Evolutionary conservation across 768 basidiomycete genomes (phyloP), one percentile per base, ranked within the genome.

Genomic region (Podaxis sp.): DNA sequence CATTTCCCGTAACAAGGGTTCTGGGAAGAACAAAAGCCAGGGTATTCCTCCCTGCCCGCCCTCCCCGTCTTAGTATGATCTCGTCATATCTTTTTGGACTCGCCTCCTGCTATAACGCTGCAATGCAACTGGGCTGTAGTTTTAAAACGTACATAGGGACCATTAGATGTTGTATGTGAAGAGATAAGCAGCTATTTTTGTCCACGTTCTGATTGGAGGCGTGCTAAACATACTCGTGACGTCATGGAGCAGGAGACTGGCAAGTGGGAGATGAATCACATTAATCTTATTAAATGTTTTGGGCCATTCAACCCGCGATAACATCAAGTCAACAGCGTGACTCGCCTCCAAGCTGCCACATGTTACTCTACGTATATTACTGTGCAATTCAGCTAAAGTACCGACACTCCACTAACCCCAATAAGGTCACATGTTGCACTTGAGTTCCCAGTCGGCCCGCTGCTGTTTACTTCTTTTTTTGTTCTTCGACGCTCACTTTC

Each of bases 221-320:
- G 21, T 27, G 47, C 32, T 38, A 44, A 60, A 53, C 44, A 46
- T 37, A 53, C 42, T 54, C 50, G 38, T 58, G 57, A 58, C 57
- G 57, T 58, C 57, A 58, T 37, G 48, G 46, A 25, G 35, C 40
- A 38, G 32, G 32, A 47, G 46, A 56, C 28, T 3, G 21, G 23
- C 40, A 38, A 35, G 1, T 23, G 56, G 36, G 11, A 32, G 32
- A 50, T 58, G 48, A 36, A 14, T 37, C 57, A 50, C 57, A 50
- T 37, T 38, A 36, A 58, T 50, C 37, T 36, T 36, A 40, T 50
- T 50, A 36, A 25, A 28, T n/a, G 40, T 42, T 47, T 44, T 18
- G 16, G 42, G 21, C 46, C 18, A 27, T 25, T 23, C 51, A 37
- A 53, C 38, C 11, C 42, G 4, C 6, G 7, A 27, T 46, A 16